These are phyloP conservation scores for Wallacemonas collosoma DNA, from an alignment of 208 protist genomes.

Conservation along the genomic window DNA sequence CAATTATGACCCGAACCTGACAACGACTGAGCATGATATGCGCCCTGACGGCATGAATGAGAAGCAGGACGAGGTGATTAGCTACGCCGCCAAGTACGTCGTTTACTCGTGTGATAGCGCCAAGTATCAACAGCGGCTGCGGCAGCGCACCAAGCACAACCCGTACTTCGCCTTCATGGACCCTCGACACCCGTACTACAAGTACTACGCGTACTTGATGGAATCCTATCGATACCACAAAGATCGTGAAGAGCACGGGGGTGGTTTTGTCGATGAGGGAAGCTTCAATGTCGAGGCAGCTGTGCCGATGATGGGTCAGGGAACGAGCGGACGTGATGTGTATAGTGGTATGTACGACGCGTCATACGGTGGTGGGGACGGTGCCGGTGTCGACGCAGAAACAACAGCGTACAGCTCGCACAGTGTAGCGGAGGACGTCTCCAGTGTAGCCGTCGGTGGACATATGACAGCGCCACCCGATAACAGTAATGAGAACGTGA, in stretches of 20 bases:
- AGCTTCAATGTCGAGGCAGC: neutral
- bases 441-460: no score
- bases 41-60: conserved; percentile 57
- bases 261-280: conserved; percentile 13
- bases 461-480: neutral
- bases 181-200: conserved; percentile 57
- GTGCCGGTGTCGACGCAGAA: no score
- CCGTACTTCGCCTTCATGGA: conserved; percentile 78
- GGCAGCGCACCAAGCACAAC: conserved; percentile 66
- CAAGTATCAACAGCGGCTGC: conserved; percentile 69
- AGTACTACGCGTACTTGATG: conserved; percentile 79
- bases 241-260: conserved; percentile 35
- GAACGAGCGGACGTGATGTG: neutral
- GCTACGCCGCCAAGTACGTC: conserved; percentile 82
- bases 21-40: conserved; percentile 29
- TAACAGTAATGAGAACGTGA: neutral
- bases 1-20: conserved; percentile 21
- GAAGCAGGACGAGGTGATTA: conserved; percentile 84
- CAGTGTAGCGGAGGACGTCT: no score
- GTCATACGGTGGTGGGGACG: neutral
- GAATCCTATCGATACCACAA: conserved; percentile 66
- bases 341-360: neutral
- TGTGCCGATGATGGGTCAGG: conserved; percentile 11
- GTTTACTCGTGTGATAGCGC: conserved; percentile 66
- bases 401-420: no score